These are phyloP conservation scores for Cryomyces minteri DNA, from an alignment of 495 filamentous ascomycete species.

Conservation along the genomic window DNA sequence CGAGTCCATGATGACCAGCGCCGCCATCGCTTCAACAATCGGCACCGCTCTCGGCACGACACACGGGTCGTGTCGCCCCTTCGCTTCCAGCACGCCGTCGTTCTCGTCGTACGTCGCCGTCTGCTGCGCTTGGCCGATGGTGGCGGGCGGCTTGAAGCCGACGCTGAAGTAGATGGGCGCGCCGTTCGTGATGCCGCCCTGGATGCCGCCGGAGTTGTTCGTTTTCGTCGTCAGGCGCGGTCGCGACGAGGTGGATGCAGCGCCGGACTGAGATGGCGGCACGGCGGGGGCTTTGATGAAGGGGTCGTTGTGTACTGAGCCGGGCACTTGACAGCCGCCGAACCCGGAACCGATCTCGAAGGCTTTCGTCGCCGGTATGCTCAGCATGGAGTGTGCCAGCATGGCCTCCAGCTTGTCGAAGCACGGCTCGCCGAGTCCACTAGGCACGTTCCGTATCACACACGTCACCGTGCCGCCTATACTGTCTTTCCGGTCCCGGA, in stretches of 20 bases:
- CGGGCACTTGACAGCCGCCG: conserved; percentile 69
- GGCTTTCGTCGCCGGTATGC: conserved; percentile 90
- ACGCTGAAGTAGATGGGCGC: conserved; percentile 89
- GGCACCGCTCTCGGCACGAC: conserved; percentile 88
- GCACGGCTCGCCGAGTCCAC: conserved; percentile 80
- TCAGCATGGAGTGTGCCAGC: conserved; percentile 91
- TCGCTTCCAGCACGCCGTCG: conserved; percentile 71
- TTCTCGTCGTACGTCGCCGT: conserved; percentile 60
- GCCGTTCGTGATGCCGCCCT: conserved; percentile 93
- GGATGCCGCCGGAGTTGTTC: conserved; percentile 92
- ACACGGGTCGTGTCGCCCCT: conserved; percentile 91
- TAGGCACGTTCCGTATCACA: conserved; percentile 79
- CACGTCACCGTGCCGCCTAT: conserved; percentile 95
- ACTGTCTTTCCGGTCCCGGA: conserved; percentile 67
- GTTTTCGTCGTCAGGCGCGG: conserved; percentile 66
- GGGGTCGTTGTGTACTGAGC: conserved; percentile 84
- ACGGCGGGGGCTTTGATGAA: conserved; percentile 42
- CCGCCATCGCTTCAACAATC: conserved; percentile 93
- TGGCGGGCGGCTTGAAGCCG: conserved; percentile 90
- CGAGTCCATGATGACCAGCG: conserved; percentile 83
- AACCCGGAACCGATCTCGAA: conserved; percentile 96
- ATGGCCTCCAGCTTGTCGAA: conserved; percentile 95
- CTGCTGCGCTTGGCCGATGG: conserved; percentile 79
- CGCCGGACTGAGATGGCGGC: conserved; percentile 3
- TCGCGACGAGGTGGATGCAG: conserved; percentile 6